A percentile compares a stretch with the other conserved stretches of the same genome.
Conservation (phyloP, 495 filamentous ascomycete genomes). For the Ramalina intermedia region DNA sequence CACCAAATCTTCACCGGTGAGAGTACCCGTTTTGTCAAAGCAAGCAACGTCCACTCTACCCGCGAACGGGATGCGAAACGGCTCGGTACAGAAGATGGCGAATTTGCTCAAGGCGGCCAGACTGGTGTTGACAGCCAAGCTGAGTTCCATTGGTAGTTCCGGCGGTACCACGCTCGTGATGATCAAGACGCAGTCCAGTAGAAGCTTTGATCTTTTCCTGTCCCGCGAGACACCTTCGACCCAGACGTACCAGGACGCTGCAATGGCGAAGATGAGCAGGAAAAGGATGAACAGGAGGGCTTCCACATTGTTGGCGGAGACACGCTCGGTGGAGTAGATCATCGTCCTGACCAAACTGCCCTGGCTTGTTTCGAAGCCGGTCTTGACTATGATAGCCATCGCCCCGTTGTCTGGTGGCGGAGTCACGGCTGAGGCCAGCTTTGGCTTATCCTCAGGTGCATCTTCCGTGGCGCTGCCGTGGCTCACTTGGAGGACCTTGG, state of each 20-base stretch:
- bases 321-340: constrained; percentile 98
- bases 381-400: constrained; percentile 89
- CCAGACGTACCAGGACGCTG: constrained; percentile 99
- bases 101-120: constrained; percentile 84
- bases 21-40: constrained; percentile 96
- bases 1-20: constrained; percentile 93
- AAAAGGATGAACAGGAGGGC: constrained; percentile 94
- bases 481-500: constrained; percentile 90
- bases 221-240: constrained; percentile 84
- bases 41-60: constrained; percentile 93
- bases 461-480: constrained; percentile 63
- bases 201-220: constrained; percentile 89
- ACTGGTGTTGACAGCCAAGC: constrained; percentile 96
- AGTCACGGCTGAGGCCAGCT: constrained; percentile 54
- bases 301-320: constrained; percentile 92
- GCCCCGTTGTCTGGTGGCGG: constrained; percentile 82
- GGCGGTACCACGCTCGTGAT: constrained; percentile 95
- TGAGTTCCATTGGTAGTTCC: constrained; percentile 96
- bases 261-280: constrained; percentile 87
- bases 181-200: constrained; percentile 95
- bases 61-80: constrained; percentile 96
- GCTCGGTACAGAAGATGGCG: constrained; percentile 97
- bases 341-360: constrained; percentile 95
- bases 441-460: constrained; percentile 40
- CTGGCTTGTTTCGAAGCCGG: constrained; percentile 96